phyloP scores from a whole-genome alignment of 208 protist genomes.

The Zelonia costaricensis region DNA sequence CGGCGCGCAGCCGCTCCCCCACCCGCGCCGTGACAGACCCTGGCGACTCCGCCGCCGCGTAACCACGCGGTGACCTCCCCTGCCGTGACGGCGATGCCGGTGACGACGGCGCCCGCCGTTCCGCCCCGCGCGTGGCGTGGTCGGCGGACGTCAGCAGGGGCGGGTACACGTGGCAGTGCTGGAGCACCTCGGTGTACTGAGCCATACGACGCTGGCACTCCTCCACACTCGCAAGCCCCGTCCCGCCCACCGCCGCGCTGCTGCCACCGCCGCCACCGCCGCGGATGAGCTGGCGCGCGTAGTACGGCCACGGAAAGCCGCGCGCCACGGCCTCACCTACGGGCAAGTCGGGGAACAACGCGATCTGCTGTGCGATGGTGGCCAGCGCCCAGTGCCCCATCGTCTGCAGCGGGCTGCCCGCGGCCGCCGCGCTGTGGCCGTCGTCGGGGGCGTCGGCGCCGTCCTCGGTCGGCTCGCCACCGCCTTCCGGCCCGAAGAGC shows the following conservation, averaged over 20 bases:
- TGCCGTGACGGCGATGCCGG: too few relatives aligned
- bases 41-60: background rate
- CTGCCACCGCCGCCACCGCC: conserved; percentile 23
- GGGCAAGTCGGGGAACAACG: conserved; percentile 59
- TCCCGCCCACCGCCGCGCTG: too few relatives aligned
- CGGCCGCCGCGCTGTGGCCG: background rate
- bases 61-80: background rate
- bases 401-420: conserved; percentile 32
- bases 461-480: background rate
- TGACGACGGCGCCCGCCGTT: too few relatives aligned
- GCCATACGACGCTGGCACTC: conserved; percentile 19
- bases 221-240: conserved; percentile 25
- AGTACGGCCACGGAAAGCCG: conserved; percentile 61
- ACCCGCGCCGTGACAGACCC: conserved; percentile 6
- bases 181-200: conserved; percentile 36
- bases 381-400: conserved; percentile 69
- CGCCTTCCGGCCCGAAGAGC: conserved; percentile 9
- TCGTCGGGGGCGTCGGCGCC: background rate
- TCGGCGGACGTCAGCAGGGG: conserved; percentile 22
- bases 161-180: conserved; percentile 21
- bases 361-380: conserved; percentile 37
- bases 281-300: conserved; percentile 50
- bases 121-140: background rate
- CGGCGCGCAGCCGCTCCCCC: conserved; percentile 17
- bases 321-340: conserved; percentile 53